phyloP scores from a whole-genome alignment of 2,329 filamentous ascomycete species.

The Raffaelea albimanens region DNA sequence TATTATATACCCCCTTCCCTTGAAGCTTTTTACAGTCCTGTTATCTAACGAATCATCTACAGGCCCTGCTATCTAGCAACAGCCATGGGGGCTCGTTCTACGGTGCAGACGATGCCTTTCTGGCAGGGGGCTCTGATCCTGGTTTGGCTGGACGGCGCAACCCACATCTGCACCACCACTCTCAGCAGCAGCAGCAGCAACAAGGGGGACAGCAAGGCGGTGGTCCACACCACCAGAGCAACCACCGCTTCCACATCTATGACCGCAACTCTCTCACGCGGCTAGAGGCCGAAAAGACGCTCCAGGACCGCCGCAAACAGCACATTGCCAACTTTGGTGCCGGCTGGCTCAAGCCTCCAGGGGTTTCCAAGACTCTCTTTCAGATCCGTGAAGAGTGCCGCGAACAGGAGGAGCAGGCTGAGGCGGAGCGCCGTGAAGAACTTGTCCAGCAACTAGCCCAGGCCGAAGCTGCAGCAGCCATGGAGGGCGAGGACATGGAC shows the following conservation, averaged over 20 bases:
- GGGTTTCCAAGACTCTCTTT: slow-evolving; percentile 79
- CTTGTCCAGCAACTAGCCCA: slow-evolving; percentile 67
- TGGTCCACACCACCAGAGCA: slow-evolving; percentile 18
- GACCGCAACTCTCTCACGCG: slow-evolving; percentile 56
- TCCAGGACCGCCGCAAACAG: slow-evolving; percentile 64
- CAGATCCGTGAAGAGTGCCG: slow-evolving; percentile 82
- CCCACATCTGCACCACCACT: slow-evolving; percentile 18
- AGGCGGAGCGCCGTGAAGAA: slow-evolving; percentile 61
- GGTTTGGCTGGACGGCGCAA: slow-evolving; percentile 15
- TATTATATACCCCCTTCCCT: background rate
- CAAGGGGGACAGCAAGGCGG: slow-evolving; percentile 11
- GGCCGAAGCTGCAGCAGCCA: slow-evolving; percentile 25
- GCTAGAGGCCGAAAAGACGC: slow-evolving; percentile 67
- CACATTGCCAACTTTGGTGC: slow-evolving; percentile 83
- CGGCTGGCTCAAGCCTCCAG: slow-evolving; percentile 83
- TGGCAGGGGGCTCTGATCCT: slow-evolving; percentile 22
- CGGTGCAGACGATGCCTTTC: slow-evolving; percentile 11
- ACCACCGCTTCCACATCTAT: slow-evolving; percentile 21
- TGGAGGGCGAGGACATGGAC: slow-evolving; percentile 68
- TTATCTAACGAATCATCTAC: background rate
- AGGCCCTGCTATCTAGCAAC: slow-evolving; percentile 10
- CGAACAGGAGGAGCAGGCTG: slow-evolving; percentile 78
- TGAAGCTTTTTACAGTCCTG: background rate
- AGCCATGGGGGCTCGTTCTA: slow-evolving; percentile 9
- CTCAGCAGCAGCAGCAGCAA: slow-evolving; percentile 12